Evolutionary conservation across 2,329 filamentous ascomycete species (phyloP).

Genomic region (Atkinsonella hypoxylon): DNA sequence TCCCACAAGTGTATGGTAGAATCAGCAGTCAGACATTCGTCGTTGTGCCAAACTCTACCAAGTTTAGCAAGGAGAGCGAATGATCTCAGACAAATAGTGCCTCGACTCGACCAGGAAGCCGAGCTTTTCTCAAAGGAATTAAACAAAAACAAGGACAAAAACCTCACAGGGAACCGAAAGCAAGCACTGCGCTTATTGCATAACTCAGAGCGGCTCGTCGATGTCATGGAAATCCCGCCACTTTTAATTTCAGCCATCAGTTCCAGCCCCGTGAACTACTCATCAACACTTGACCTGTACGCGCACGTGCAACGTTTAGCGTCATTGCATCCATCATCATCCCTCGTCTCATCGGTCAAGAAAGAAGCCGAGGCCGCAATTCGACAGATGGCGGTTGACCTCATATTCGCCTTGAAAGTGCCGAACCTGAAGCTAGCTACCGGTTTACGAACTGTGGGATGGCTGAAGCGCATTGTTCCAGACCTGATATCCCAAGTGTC

Average conservation of each 20-base stretch:
- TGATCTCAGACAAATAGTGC: conserved; percentile 60
- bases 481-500: conserved; percentile 41
- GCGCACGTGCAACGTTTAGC: conserved; percentile 85
- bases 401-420: conserved; percentile 64
- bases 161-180: conserved; percentile 61
- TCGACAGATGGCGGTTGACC: conserved; percentile 74
- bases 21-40: conserved; percentile 66
- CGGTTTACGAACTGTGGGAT: conserved; percentile 82
- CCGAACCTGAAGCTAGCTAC: conserved; percentile 78
- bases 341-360: conserved; percentile 60
- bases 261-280: conserved; percentile 59
- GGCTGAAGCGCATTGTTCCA: conserved; percentile 76
- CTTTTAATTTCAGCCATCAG: conserved; percentile 71
- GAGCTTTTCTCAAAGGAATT: conserved; percentile 75
- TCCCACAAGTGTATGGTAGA: conserved; percentile 77
- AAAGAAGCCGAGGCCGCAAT: conserved; percentile 76
- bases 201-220: conserved; percentile 80
- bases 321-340: conserved; percentile 68
- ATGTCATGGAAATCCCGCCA: conserved; percentile 81
- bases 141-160: conserved; percentile 57
- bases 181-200: conserved; percentile 70
- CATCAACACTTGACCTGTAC: conserved; percentile 80
- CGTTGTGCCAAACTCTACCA: conserved; percentile 61
- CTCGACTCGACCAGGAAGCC: conserved; percentile 66
- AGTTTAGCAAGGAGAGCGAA: conserved; percentile 51